These are phyloP conservation scores for Candida saitoana DNA, from an alignment of 805 yeast genomes.

Conservation along the genomic window DNA sequence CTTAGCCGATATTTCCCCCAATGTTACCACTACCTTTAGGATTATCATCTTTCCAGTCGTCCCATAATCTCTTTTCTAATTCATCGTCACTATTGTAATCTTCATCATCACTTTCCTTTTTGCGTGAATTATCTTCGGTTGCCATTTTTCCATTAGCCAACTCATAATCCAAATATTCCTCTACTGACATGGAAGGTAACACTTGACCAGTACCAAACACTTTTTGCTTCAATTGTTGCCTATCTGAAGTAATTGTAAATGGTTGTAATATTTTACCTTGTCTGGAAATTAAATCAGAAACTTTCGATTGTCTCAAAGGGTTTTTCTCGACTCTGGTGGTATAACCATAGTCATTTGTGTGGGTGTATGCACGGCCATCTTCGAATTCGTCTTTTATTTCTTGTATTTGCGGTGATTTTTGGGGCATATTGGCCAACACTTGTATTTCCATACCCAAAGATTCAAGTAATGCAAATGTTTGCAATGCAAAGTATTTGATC, in stretches of 20 bases:
- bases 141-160: conserved; percentile 77
- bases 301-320: conserved; percentile 27
- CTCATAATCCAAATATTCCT: conserved; percentile 85
- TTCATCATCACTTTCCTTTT: conserved; percentile 50
- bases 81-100: conserved; percentile 55
- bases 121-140: conserved; percentile 38
- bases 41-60: conserved; percentile 82
- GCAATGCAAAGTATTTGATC: conserved; percentile 47
- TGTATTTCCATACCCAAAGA: conserved; percentile 61
- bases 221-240: conserved; percentile 53
- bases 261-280: conserved; percentile 82
- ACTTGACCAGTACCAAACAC: conserved; percentile 91
- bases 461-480: conserved; percentile 55
- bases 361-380: conserved; percentile 4
- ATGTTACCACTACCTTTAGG: conserved; percentile 91
- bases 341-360: conserved; percentile 40
- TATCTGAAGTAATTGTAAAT: conserved; percentile 61
- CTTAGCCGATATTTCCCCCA: conserved; percentile 38
- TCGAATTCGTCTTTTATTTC: conserved; percentile 6
- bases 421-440: conserved; percentile 48
- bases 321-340: conserved; percentile 59
- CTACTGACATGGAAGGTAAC: conserved; percentile 91
- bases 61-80: conserved; percentile 82
- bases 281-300: conserved; percentile 48
- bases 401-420: conserved; percentile 3